Evolutionary conservation across 257 asterid genomes (phyloP), one percentile per base, ranked within the genome.

Genomic region (Voacanga thouarsii): DNA sequence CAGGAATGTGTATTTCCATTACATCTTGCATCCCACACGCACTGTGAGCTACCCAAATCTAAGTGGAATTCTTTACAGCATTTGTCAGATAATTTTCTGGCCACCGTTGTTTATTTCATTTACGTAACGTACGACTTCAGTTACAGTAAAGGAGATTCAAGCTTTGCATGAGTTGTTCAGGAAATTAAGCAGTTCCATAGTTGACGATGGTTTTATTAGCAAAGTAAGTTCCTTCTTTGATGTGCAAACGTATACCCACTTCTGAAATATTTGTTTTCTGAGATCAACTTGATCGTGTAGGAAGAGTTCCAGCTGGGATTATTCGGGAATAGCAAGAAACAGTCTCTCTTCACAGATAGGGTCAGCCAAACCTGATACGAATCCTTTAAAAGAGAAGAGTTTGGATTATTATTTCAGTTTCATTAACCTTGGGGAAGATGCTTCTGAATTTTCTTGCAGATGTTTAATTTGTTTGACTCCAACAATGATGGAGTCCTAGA

Each of bases 401-500:
- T 57, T 18, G 8, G 30, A n/a, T 57, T 30, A 23, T n/a, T 57
- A 57, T 21, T 21, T 21, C 53, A 47, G 53, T 47, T 47, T 47
- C 12, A 4, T 43, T 43, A 43, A 53, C 59, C 21, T 18, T 53
- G 63, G 63, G 26, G 14, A 51, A 51, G 85, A 88, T 70, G 60
- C 82, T 68, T 74, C 82, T 19, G 83, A 83, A 76, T 76, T 43
- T 81, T 82, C 33, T 19, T 87, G 81, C 78, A 93, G 96, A 85
- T 92, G 69, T 92, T 95, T 76, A 91, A 95, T 81, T 71, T 89
- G 79, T 95, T 95, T 79, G 99, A 92, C 84, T 75, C 59, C 81
- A 95, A 95, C 77, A 85, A 86, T 73, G 90, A 90, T 4, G 99
- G 98, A 39, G 96, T 91, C 59, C 89, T 95, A 64, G 99, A 91